Percentiles rank a stretch among this genome's conserved stretches.
phyloP scores from a whole-genome alignment of 2,329 filamentous ascomycete species.

The Bimuria novae-zelandiae region DNA sequence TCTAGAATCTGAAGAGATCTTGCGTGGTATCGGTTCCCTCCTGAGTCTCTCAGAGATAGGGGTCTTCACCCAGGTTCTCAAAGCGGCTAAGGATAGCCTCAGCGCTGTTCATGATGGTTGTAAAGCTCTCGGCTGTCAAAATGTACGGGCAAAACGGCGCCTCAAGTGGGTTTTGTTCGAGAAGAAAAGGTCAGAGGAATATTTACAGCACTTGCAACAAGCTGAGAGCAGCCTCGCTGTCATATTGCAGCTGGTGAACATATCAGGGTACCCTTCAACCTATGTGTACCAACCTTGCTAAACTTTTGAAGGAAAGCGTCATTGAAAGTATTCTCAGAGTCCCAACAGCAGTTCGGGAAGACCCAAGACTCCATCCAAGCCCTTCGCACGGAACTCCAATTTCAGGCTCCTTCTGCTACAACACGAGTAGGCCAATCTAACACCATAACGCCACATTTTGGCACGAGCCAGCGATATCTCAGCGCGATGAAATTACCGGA shows the following conservation, averaged over 20 bases:
- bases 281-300: background rate
- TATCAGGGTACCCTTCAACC: background rate
- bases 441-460: no score
- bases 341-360: no score
- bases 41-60: background rate
- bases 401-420: no score
- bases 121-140: background rate
- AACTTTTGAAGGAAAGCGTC: background rate
- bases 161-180: conserved; percentile 8
- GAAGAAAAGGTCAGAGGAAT: background rate
- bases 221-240: background rate
- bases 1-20: background rate
- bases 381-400: no score
- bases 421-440: no score
- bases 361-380: no score
- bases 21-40: background rate
- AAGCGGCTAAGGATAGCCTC: background rate
- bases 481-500: no score
- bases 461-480: no score
- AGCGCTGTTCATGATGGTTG: background rate
- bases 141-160: background rate
- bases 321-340: no score
- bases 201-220: background rate
- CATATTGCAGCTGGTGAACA: conserved; percentile 1
- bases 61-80: background rate